Conservation (phyloP, 495 filamentous ascomycete genomes). For the Friedmanniomyces simplex region DNA sequence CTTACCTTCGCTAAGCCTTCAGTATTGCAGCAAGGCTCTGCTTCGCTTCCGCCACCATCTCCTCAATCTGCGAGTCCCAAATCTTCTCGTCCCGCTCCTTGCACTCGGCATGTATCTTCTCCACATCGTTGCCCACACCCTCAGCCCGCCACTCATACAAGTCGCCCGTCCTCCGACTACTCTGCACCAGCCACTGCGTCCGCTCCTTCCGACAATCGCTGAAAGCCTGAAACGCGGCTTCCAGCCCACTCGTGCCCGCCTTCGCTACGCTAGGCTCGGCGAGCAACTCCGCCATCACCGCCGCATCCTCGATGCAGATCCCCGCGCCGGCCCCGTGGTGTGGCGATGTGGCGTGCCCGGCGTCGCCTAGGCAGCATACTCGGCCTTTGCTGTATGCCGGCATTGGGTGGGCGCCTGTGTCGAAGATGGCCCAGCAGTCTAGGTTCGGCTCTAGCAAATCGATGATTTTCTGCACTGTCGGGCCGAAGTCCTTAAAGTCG, state of each 20-base stretch:
- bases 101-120: slow-evolving; percentile 13
- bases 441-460: slow-evolving; percentile 23
- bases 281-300: slow-evolving; percentile 3
- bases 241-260: slow-evolving; percentile 56
- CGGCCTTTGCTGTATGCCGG: slow-evolving; percentile 11
- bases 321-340: slow-evolving; percentile 21
- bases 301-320: slow-evolving; percentile 12
- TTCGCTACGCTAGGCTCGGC: background rate
- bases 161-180: slow-evolving; percentile 17
- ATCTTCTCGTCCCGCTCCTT: slow-evolving; percentile 18
- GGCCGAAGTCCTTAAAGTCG: slow-evolving; percentile 46
- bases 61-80: slow-evolving; percentile 23
- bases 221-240: slow-evolving; percentile 19
- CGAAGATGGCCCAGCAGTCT: slow-evolving; percentile 18
- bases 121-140: slow-evolving; percentile 15
- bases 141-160: slow-evolving; percentile 18
- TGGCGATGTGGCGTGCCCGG: slow-evolving; percentile 23
- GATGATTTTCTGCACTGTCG: slow-evolving; percentile 38
- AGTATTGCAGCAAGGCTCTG: slow-evolving; percentile 1
- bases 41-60: slow-evolving; percentile 12
- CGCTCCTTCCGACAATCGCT: slow-evolving; percentile 17
- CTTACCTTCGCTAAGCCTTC: background rate
- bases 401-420: slow-evolving; percentile 8
- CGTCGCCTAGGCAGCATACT: slow-evolving; percentile 22
- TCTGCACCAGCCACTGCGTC: slow-evolving; percentile 22